Evolutionary conservation across 345 rosid genomes (phyloP), one percentile per base, ranked within the genome.

Genomic region (Leavenworthia alabamica): DNA sequence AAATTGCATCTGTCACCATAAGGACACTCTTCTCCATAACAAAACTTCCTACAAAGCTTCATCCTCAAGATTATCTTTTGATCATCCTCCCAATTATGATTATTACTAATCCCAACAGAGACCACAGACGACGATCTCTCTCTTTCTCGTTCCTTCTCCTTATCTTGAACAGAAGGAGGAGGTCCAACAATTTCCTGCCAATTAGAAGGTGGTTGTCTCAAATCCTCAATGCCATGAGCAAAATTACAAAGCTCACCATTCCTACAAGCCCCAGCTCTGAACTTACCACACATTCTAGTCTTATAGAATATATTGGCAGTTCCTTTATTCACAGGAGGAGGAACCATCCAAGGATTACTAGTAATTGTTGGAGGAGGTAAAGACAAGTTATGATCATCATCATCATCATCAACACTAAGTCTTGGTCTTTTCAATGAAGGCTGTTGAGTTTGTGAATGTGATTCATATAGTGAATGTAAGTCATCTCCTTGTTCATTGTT

Each of bases 11-110:
- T 84, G 15, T 89, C 92, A 1, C 97, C 97, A 71, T 89, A 93
- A 44, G 99, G 99, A 47, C 97, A 89, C 66, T 87, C 95, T 74
- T 87, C 97, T 0, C 97, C 96, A 19, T 78, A 84, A 59, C 86
- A 87, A 66, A 87, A 93, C 78, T 85, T 93, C 86, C 87, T 89
- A 64, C 96, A 93, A n/a, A 89, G 82, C 79, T 89, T 93, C 99
- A 87, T 82, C 82, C 81, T 82, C 70, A 81, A 87, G 55, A 93
- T 93, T 12, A 93, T 82, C 80, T 83, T 87, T 66, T 82, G 90
- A 76, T 93, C 99, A 62, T 87, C 97, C 22, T 93, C 94, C 92
- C 97, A 79, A 60, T 72, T 85, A 42, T 49, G n/a, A n/a, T n/a
- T n/a, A n/a, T n/a, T n/a, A n/a, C n/a, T 71, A 20, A 1, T 20